phyloP scores from a whole-genome alignment of 2,329 filamentous ascomycete genomes.

The Orbilia blumenaviensis region DNA sequence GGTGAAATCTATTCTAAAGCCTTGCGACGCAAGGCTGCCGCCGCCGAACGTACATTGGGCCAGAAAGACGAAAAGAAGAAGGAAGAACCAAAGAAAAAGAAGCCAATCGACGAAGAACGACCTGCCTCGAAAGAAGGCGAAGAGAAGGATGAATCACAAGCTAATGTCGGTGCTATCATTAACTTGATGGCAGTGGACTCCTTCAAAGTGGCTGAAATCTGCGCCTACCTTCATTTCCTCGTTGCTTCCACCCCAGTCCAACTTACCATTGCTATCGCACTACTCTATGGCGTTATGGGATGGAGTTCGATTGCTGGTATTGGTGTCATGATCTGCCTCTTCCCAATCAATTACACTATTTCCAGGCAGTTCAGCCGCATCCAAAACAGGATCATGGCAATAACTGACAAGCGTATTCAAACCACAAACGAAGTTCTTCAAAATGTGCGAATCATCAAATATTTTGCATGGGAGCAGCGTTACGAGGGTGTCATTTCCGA shows the following conservation, averaged over 20 bases:
- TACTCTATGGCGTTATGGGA: slow-evolving; percentile 90
- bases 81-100: slow-evolving; percentile 63
- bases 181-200: slow-evolving; percentile 98
- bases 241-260: slow-evolving; percentile 91
- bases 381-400: slow-evolving; percentile 89
- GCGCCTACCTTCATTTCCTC: slow-evolving; percentile 94
- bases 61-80: slow-evolving; percentile 64
- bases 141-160: slow-evolving; percentile 72
- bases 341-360: slow-evolving; percentile 90
- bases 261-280: slow-evolving; percentile 77
- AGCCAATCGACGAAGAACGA: slow-evolving; percentile 58
- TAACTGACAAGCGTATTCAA: slow-evolving; percentile 94
- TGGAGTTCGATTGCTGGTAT: slow-evolving; percentile 94
- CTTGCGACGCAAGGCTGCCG: slow-evolving; percentile 85
- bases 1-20: slow-evolving; percentile 98
- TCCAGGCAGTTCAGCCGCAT: slow-evolving; percentile 84
- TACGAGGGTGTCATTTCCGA: slow-evolving; percentile 88
- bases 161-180: slow-evolving; percentile 96
- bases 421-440: slow-evolving; percentile 96
- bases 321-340: slow-evolving; percentile 83
- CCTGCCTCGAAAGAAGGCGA: slow-evolving; percentile 58
- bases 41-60: slow-evolving; percentile 78
- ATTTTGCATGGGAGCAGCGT: slow-evolving; percentile 96
- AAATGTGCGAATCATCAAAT: slow-evolving; percentile 99
- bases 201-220: slow-evolving; percentile 96